Evolutionary conservation across 2,329 filamentous ascomycete species (phyloP).

Genomic region (Penicillium paneum): DNA sequence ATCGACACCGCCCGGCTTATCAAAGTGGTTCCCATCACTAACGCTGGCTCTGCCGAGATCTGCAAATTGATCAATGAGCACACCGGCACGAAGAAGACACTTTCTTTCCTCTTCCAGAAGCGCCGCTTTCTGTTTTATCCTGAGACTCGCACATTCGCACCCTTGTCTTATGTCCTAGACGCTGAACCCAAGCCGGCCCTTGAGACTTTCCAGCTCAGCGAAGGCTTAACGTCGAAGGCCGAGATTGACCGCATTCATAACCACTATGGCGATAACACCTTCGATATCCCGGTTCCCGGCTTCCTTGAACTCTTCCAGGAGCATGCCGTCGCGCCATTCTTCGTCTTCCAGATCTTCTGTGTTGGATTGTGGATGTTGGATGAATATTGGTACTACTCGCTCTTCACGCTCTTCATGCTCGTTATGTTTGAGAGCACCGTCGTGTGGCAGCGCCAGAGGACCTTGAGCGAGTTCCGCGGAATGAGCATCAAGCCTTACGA

Average conservation of each 20-base stretch:
- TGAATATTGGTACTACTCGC: slow-evolving; percentile 99
- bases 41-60: slow-evolving; percentile 86
- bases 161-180: slow-evolving; percentile 81
- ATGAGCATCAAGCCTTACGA: slow-evolving; percentile 99
- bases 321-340: slow-evolving; percentile 97
- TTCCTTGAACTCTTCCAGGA: slow-evolving; percentile 97
- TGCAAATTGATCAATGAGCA: slow-evolving; percentile 75
- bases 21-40: slow-evolving; percentile 86
- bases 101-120: slow-evolving; percentile 97
- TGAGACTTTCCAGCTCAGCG: slow-evolving; percentile 72
- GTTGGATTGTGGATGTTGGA: slow-evolving; percentile 98
- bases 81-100: slow-evolving; percentile 67
- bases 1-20: slow-evolving; percentile 77
- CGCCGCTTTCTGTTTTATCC: slow-evolving; percentile 85
- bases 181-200: slow-evolving; percentile 77
- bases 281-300: slow-evolving; percentile 94
- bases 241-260: slow-evolving; percentile 79
- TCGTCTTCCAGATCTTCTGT: slow-evolving; percentile 98
- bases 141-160: slow-evolving; percentile 70
- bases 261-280: slow-evolving; percentile 93
- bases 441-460: slow-evolving; percentile 97
- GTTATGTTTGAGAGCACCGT: slow-evolving; percentile 97
- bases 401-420: slow-evolving; percentile 98
- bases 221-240: slow-evolving; percentile 69
- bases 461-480: slow-evolving; percentile 90